A percentile compares a stretch with the other conserved stretches of the same genome.
Conservation (phyloP, 441 rosid genomes). For the Populus hybrid region DNA sequence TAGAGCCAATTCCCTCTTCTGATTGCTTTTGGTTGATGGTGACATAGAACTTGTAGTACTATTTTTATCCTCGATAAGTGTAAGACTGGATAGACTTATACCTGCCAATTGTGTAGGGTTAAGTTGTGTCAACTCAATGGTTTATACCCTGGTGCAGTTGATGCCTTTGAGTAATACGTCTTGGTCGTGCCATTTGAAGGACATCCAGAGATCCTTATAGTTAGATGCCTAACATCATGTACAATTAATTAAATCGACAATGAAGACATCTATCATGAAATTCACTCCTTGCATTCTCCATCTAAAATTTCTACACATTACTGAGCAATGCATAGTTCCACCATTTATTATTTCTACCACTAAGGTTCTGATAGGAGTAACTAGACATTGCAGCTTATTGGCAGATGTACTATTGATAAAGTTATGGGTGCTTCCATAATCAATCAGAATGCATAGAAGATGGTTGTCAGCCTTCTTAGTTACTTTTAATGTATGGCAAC, state of each 20-base stretch:
- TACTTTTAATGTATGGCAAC: too few species aligned
- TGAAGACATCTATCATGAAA: not conserved
- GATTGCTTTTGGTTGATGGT: fast-evolving
- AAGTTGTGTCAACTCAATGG: not conserved
- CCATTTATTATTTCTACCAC: not conserved
- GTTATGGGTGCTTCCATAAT: too few species aligned
- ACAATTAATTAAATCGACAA: too few species aligned
- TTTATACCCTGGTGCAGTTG: fast-evolving
- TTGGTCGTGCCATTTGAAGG: not conserved
- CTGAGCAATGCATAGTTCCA: not conserved
- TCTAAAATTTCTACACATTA: not conserved
- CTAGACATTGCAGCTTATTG: too few species aligned
- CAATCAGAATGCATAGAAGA: too few species aligned
- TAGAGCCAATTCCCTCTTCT: fast-evolving
- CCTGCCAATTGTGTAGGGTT: not conserved
- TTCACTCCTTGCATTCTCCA: not conserved
- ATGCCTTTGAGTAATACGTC: not conserved
- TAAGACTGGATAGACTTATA: too few species aligned
- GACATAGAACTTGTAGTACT: fast-evolving
- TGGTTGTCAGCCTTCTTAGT: too few species aligned
- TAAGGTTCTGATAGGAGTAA: not conserved
- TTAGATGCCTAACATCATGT: not conserved
- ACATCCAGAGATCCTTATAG: not conserved
- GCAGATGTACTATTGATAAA: too few species aligned
- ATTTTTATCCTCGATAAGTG: fast-evolving